Evolutionary conservation across 306 rosid genomes (phyloP), one percentile per base, ranked within the genome.

Genomic region (Prunus mongolica): DNA sequence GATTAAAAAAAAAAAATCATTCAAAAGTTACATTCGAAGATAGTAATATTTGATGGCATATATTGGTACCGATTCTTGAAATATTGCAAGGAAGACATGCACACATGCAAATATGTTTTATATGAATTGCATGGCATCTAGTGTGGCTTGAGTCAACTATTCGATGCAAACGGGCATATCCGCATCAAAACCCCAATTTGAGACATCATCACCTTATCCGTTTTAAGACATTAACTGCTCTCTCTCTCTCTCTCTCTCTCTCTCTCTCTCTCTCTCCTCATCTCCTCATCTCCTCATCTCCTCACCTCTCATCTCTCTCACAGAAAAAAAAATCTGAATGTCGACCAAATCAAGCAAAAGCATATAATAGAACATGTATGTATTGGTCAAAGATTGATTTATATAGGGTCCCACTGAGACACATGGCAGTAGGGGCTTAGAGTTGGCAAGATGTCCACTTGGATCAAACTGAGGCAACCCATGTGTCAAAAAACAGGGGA

Each of bases 401-500:
- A 12, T 38, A 6, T 38, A 6, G 44, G 44, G 44, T 38, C 44
- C 44, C 44, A 7, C 9, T 38, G 46, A 7, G 22, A 84, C 76
- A 87, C 65, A 80, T 77, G 89, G 82, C 76, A 14, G 8, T 18
- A 57, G n/a, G 76, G 82, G 58, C 55, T 84, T 55, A 73, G 88
- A 80, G 77, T 71, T 77, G 81, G 80, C 72, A 84, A 77, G 52
- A 73, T 71, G 86, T 81, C 84, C 85, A 81, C 69, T 71, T 85
- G 87, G 84, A 64, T 0, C 69, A 58, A 46, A 65, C 44, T 12
- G 65, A 65, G 55, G 56, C 62, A 66, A 5, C 22, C 67, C 78
- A 76, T 73, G 72, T 78, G 79, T 78, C 76, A 30, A 38, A 65
- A 5, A 57, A 11, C 12, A 2, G 68, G 77, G 20, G 82, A 72